Evolutionary conservation across 345 rosid genomes (phyloP).

Genomic region (Combretum micranthum): DNA sequence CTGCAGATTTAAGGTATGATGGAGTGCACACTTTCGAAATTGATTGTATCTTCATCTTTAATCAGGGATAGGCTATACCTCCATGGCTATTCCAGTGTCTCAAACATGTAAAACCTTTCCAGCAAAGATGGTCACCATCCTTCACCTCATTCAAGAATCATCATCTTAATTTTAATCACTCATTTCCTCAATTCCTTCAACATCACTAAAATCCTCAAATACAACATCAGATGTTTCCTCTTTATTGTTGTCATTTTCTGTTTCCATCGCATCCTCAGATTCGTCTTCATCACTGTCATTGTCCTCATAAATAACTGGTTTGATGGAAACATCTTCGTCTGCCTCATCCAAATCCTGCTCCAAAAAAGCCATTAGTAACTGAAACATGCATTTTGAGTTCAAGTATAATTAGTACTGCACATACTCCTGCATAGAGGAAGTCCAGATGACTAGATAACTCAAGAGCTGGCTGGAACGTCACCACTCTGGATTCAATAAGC

Average conservation of each 20-base stretch:
- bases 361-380: neutral
- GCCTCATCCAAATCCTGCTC: conserved; percentile 49
- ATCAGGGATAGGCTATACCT: too few relatives aligned
- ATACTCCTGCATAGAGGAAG: conserved; percentile 44
- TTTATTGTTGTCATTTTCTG: conserved; percentile 21
- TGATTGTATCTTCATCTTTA: too few relatives aligned
- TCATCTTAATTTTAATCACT: conserved; percentile 29
- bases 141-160: too few relatives aligned
- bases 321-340: conserved; percentile 21
- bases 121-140: too few relatives aligned
- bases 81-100: too few relatives aligned
- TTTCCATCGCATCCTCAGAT: conserved; percentile 55
- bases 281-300: conserved; percentile 66
- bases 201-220: conserved; percentile 25
- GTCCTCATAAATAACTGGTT: conserved; percentile 63
- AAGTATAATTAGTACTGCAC: neutral
- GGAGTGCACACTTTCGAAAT: too few relatives aligned
- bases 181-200: conserved; percentile 44
- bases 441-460: conserved; percentile 70
- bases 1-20: too few relatives aligned
- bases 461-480: conserved; percentile 59
- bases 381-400: neutral
- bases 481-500: conserved; percentile 77
- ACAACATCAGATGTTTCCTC: conserved; percentile 30
- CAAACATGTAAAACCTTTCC: too few relatives aligned